Evolutionary conservation across 179 eudicot species (phyloP), one percentile per base, ranked within the genome.

Genomic region (Vitellaria paradoxa): DNA sequence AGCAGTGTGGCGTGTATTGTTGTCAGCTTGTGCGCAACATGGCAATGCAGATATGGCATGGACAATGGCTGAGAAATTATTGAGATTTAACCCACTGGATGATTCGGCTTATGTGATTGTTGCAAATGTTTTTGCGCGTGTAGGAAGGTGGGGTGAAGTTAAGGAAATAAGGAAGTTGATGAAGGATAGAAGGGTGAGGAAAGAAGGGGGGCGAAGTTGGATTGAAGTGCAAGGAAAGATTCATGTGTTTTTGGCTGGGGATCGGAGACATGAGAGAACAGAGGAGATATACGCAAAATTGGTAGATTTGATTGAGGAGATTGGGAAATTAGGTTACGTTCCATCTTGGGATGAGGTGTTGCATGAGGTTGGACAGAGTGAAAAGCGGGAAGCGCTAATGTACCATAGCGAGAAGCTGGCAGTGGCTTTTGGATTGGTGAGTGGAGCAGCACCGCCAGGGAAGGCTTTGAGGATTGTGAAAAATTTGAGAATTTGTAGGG

Each of bases 401-500:
- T 5, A 18, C 18, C 61, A 57, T 4, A 57, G 61, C 13, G 61
- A 57, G 61, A 57, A 57, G 61, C 13, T 57, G 61, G 64, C 64
- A 18, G 21, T 60, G 24, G 64, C 64, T 60, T 60, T 60, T 9
- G 64, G 23, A 0, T 60, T 60, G 64, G 9, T 60, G 10, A 60
- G 64, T 20, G 24, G 64, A 20, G 64, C 12, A 6, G 24, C 64
- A 60, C 64, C 64, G 7, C 24, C 64, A 20, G 64, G 64, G 64
- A 60, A 60, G 24, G 23, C 64, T 20, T 60, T 60, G 64, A 60
- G 64, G 64, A 60, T 60, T 60, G 64, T 60, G 64, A 60, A 60
- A 60, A 60, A 60, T 60, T 60, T 60, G 64, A 60, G 64, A 20
- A 60, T 60, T 60, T 60, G 64, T 60, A 60, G 24, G 64, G 64